Percentiles rank a stretch among this genome's conserved stretches.
phyloP scores from a whole-genome alignment of 441 rosid genomes.

The Eruca vesicaria region DNA sequence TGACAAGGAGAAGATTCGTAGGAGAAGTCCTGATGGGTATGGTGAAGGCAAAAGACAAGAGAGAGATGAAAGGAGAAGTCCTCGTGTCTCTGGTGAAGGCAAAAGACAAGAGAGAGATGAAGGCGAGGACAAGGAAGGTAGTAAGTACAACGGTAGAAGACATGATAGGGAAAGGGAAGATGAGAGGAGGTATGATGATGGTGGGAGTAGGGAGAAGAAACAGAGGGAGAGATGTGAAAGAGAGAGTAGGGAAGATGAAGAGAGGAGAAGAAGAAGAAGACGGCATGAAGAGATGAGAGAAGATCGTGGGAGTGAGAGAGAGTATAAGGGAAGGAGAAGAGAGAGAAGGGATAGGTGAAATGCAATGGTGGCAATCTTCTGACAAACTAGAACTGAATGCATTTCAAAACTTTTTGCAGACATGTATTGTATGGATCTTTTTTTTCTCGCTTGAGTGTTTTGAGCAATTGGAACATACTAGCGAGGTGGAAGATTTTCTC shows the following conservation, averaged over 20 bases:
- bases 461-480: background rate
- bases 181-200: constrained; percentile 39
- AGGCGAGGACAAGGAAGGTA: constrained; percentile 1
- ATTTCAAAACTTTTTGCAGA: background rate
- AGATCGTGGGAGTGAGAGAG: constrained; percentile 17
- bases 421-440: background rate
- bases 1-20: constrained; percentile 41
- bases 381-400: background rate
- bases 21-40: constrained; percentile 38
- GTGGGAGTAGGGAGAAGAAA: constrained; percentile 8
- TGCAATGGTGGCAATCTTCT: background rate
- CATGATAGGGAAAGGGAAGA: constrained; percentile 40
- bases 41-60: constrained; percentile 36
- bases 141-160: constrained; percentile 34
- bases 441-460: background rate
- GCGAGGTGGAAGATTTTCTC: too few relatives aligned
- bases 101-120: constrained; percentile 33
- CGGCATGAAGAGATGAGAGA: constrained; percentile 37
- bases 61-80: constrained; percentile 21
- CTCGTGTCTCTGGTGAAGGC: background rate
- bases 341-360: constrained; percentile 33
- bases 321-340: constrained; percentile 29
- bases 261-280: constrained; percentile 27
- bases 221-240: constrained; percentile 29
- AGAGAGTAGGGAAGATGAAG: constrained; percentile 28